phyloP scores from a whole-genome alignment of 768 basidiomycete genomes.

The Tylopilus subfusipes region DNA sequence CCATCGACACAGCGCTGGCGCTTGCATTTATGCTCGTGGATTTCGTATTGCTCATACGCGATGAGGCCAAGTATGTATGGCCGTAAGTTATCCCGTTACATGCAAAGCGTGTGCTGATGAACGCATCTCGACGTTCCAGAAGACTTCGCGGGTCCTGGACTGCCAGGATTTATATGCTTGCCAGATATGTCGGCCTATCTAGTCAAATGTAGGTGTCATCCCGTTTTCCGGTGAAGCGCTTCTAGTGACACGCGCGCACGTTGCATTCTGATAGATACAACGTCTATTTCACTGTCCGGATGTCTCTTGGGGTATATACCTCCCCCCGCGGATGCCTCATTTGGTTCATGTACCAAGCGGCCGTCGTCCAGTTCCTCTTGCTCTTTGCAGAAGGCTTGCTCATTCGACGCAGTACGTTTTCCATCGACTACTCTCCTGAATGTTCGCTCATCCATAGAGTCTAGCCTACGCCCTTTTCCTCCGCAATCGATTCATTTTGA shows the following conservation, averaged over 20 bases:
- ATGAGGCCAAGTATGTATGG: conserved; percentile 20
- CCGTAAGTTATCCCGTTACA: conserved; percentile 12
- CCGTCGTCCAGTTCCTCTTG: conserved; percentile 13
- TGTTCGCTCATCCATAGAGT: neutral
- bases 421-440: neutral
- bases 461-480: conserved; percentile 21
- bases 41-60: conserved; percentile 5
- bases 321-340: conserved; percentile 5
- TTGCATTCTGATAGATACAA: conserved; percentile 14
- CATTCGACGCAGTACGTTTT: conserved; percentile 20
- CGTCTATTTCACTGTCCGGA: conserved; percentile 19
- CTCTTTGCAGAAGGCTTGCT: conserved; percentile 8
- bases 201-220: conserved; percentile 19
- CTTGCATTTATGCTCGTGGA: conserved; percentile 19
- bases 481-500: conserved; percentile 1
- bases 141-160: conserved; percentile 3
- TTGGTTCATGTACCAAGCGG: conserved; percentile 20
- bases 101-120: neutral
- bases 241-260: neutral
- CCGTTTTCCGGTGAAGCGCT: no score
- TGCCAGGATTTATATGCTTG: conserved; percentile 7
- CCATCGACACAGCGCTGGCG: neutral
- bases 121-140: conserved; percentile 1
- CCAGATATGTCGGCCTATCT: conserved; percentile 14
- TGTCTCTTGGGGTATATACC: conserved; percentile 9